These are phyloP conservation scores for Volvox africanus DNA, from an alignment of 139 green algal species.

Conservation along the genomic window DNA sequence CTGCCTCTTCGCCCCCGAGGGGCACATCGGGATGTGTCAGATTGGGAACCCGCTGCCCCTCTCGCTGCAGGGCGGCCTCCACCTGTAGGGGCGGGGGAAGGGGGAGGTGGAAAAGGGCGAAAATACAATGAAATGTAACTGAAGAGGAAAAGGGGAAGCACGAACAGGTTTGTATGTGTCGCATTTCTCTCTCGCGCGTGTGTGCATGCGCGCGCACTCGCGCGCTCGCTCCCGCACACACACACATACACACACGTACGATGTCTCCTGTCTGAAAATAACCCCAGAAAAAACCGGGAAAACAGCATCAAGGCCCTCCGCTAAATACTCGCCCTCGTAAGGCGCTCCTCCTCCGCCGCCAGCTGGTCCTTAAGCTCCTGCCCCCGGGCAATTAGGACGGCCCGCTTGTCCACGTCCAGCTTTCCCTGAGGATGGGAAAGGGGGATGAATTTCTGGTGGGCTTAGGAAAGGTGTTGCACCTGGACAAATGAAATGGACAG, in stretches of 20 bases:
- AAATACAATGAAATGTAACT: background rate
- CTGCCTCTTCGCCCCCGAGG: constrained; percentile 86
- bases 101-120: background rate
- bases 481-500: too few relatives aligned
- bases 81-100: constrained; percentile 38
- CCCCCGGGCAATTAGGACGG: constrained; percentile 84
- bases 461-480: too few relatives aligned
- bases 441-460: background rate
- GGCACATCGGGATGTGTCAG: constrained; percentile 92
- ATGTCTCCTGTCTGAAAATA: too few relatives aligned
- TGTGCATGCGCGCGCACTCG: too few relatives aligned
- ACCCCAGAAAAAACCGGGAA: too few relatives aligned
- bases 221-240: too few relatives aligned
- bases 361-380: constrained; percentile 94
- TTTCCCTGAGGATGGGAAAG: constrained; percentile 78
- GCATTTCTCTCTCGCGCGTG: too few relatives aligned
- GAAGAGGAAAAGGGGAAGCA: too few relatives aligned
- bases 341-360: constrained; percentile 76
- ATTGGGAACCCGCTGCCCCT: constrained; percentile 96
- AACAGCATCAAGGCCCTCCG: too few relatives aligned
- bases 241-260: too few relatives aligned
- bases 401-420: constrained; percentile 80
- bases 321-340: constrained; percentile 56
- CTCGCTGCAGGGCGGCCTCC: constrained; percentile 86
- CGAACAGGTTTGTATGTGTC: too few relatives aligned